A percentile compares a stretch with the other conserved stretches of the same genome.
Evolutionary conservation across 768 basidiomycete genomes (phyloP).

Genomic region (Tulasnella sp.): DNA sequence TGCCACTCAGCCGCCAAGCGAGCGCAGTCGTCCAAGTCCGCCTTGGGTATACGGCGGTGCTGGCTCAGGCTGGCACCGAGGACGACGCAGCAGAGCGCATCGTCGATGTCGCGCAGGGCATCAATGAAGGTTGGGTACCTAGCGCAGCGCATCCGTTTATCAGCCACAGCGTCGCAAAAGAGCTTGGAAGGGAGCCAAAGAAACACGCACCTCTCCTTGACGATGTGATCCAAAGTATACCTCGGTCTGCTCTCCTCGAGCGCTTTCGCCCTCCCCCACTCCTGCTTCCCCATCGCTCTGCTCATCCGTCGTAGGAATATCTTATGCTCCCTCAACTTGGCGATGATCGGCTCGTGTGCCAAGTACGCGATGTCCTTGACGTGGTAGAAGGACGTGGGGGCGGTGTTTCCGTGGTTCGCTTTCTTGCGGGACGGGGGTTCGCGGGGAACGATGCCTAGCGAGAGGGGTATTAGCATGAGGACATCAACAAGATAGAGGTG

Average conservation of each 20-base stretch:
- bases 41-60: slow-evolving; percentile 65
- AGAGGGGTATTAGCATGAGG: background rate
- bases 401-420: slow-evolving; percentile 96
- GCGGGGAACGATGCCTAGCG: slow-evolving; percentile 86
- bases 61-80: slow-evolving; percentile 88
- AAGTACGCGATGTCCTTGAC: slow-evolving; percentile 96
- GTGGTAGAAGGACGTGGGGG: slow-evolving; percentile 96
- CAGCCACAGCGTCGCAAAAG: slow-evolving; percentile 14
- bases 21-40: slow-evolving; percentile 81
- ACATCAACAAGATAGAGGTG: background rate
- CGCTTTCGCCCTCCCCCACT: slow-evolving; percentile 92
- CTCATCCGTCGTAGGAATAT: slow-evolving; percentile 95
- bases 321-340: slow-evolving; percentile 93
- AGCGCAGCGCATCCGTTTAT: slow-evolving; percentile 82
- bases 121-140: slow-evolving; percentile 97
- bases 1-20: slow-evolving; percentile 94
- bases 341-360: slow-evolving; percentile 89
- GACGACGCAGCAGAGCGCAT: slow-evolving; percentile 89
- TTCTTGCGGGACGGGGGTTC: slow-evolving; percentile 85
- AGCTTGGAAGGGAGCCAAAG: background rate
- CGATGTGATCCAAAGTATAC: slow-evolving; percentile 87
- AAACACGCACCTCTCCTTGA: slow-evolving; percentile 77
- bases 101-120: slow-evolving; percentile 91
- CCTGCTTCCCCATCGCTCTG: slow-evolving; percentile 81
- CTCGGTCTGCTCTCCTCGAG: slow-evolving; percentile 87